Evolutionary conservation across 176 grass and related monocot species (phyloP), one percentile per base, ranked within the genome.

Genomic region (Saccharum spontaneum): DNA sequence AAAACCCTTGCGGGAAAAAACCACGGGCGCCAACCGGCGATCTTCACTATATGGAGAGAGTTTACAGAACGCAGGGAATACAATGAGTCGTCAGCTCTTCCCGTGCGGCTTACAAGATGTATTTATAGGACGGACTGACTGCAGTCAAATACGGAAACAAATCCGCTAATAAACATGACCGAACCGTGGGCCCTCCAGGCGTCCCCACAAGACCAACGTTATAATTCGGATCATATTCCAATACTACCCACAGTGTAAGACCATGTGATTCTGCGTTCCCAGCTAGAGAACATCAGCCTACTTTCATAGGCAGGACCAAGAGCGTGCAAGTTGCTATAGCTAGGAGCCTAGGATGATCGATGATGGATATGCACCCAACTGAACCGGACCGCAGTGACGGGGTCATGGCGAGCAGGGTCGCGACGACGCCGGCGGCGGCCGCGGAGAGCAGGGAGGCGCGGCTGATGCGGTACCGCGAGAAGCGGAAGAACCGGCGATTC

Each of bases 391-490:
- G 43, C n/a, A 50, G 60, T 80, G 82, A 75, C 71, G 20, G 37
- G 69, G n/a, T 11, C 30, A 40, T 26, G 46, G 78, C n/a, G 10
- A 61, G 9, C 2, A 10, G 9, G 38, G 7, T 18, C 20, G 1
- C 17, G 33, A 1, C 41, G 12, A 0, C 62, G 41, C 1, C 36
- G 44, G 1, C 18, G 30, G 22, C 80, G 41, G 60, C 86, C 6
- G 50, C 75, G 31, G 77, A 88, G 31, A 89, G 88, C 77, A 76
- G 94, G 73, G 80, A 90, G 84, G 90, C 92, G 28, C 85, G 94
- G 49, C 89, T 97, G 81, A 91, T 97, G 92, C 79, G 94, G 24
- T 97, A 97, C 90, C 87, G 94, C 22, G 90, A 94, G 92, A 94
- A 97, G 84, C 82, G 90, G 13, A 97, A 97, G 90, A 94, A 85